phyloP scores from a whole-genome alignment of 257 asterid genomes.

The Gentiana straminea region DNA sequence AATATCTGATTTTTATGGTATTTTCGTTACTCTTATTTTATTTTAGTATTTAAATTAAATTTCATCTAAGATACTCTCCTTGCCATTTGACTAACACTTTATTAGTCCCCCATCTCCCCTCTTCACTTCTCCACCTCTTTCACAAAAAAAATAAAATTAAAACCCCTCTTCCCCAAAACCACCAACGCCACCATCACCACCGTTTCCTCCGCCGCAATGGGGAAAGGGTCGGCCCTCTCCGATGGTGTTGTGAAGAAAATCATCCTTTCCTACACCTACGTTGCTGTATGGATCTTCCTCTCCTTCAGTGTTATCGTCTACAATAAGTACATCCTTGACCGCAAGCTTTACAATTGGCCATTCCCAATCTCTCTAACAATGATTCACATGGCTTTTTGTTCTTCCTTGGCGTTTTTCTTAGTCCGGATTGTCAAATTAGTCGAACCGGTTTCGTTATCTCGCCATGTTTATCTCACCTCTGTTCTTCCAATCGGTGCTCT shows the following conservation, averaged over 20 bases:
- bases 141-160: too few relatives aligned
- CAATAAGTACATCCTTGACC: slow-evolving; percentile 70
- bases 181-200: slow-evolving; percentile 2
- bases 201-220: slow-evolving; percentile 22
- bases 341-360: slow-evolving; percentile 62
- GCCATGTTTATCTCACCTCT: slow-evolving; percentile 47
- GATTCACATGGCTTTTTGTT: slow-evolving; percentile 71
- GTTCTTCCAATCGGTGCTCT: slow-evolving; percentile 70
- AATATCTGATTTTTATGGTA: too few relatives aligned
- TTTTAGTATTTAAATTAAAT: too few relatives aligned
- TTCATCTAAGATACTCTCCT: too few relatives aligned
- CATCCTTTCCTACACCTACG: slow-evolving; percentile 47
- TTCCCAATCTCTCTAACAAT: slow-evolving; percentile 68
- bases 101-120: too few relatives aligned
- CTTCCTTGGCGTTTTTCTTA: slow-evolving; percentile 53
- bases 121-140: too few relatives aligned
- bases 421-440: slow-evolving; percentile 44
- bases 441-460: slow-evolving; percentile 49
- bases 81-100: too few relatives aligned
- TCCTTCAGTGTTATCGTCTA: slow-evolving; percentile 62
- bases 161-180: not conserved
- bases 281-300: slow-evolving; percentile 58
- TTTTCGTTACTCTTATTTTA: too few relatives aligned
- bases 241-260: slow-evolving; percentile 51
- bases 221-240: slow-evolving; percentile 40